phyloP scores from a whole-genome alignment of 2,329 filamentous ascomycete species.

The Diaporthe nobilis region DNA sequence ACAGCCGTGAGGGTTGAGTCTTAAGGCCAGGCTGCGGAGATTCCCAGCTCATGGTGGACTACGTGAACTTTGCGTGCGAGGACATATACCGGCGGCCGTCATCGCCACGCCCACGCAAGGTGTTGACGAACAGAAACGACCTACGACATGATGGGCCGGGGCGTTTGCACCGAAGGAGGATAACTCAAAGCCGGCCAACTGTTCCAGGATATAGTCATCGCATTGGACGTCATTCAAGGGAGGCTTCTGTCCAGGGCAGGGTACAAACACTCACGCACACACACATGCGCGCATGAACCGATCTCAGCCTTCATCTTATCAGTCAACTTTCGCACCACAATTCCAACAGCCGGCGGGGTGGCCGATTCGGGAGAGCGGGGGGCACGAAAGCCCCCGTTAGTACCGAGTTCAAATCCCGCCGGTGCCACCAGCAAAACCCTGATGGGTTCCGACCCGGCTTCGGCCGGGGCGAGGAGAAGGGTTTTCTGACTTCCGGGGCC shows the following conservation, averaged over 20 bases:
- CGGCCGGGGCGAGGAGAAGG: neutral
- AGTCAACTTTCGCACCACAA: neutral
- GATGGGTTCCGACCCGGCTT: neutral
- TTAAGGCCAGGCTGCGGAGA: neutral
- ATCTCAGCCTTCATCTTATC: neutral
- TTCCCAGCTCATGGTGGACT: neutral
- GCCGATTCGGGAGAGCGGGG: constrained; percentile 26
- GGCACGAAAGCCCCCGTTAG: constrained; percentile 5
- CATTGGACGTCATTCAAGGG: neutral
- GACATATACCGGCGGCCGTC: neutral
- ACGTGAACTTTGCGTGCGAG: neutral
- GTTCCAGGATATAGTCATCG: neutral
- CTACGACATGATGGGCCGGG: neutral
- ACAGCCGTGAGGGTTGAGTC: neutral
- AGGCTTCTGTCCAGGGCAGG: neutral
- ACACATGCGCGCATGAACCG: neutral
- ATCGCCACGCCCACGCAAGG: neutral
- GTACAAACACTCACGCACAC: neutral
- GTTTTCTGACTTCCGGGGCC: constrained; percentile 10
- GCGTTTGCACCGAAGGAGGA: neutral
- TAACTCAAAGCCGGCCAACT: neutral
- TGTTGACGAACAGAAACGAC: neutral
- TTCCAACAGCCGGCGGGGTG: constrained; percentile 14
- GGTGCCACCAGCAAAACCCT: constrained; percentile 13
- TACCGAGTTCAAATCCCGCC: constrained; percentile 4